These are phyloP conservation scores for Xylariaceae sp. DNA, from an alignment of 2,329 filamentous ascomycete genomes.

Conservation along the genomic window DNA sequence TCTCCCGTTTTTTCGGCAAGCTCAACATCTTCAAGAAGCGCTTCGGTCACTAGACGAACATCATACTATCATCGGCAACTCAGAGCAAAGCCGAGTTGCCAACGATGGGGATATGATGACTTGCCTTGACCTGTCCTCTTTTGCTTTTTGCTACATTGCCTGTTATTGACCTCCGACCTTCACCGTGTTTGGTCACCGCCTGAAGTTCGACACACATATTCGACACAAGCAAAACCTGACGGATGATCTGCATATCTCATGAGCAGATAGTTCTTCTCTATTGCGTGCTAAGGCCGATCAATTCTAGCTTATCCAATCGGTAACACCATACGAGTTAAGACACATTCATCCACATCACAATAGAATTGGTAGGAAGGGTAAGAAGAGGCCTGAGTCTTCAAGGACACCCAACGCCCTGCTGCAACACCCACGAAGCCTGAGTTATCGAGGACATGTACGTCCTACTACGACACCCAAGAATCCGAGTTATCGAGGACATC, in stretches of 20 bases:
- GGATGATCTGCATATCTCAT: not conserved
- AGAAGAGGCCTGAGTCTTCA: too few relatives aligned
- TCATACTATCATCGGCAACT: not conserved
- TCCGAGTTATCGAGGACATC: too few relatives aligned
- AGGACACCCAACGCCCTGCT: too few relatives aligned
- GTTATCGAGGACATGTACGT: too few relatives aligned
- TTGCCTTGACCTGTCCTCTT: not conserved
- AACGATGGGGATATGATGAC: too few relatives aligned
- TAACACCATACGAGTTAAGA: not conserved
- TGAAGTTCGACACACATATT: not conserved
- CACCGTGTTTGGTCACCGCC: not conserved
- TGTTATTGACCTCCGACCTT: not conserved
- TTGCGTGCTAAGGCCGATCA: not conserved
- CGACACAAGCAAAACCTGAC: not conserved
- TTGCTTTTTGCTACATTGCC: not conserved
- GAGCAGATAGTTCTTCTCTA: not conserved
- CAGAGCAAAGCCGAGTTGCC: not conserved
- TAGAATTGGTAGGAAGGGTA: not conserved
- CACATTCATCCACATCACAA: not conserved
- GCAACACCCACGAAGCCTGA: too few relatives aligned
- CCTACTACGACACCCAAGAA: too few relatives aligned
- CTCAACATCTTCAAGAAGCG: conserved; percentile 10
- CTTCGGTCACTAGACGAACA: not conserved
- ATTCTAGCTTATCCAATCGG: not conserved
- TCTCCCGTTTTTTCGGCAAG: conserved; percentile 1